Conservation (phyloP, 345 rosid genomes). For the Arabis hirsuta region DNA sequence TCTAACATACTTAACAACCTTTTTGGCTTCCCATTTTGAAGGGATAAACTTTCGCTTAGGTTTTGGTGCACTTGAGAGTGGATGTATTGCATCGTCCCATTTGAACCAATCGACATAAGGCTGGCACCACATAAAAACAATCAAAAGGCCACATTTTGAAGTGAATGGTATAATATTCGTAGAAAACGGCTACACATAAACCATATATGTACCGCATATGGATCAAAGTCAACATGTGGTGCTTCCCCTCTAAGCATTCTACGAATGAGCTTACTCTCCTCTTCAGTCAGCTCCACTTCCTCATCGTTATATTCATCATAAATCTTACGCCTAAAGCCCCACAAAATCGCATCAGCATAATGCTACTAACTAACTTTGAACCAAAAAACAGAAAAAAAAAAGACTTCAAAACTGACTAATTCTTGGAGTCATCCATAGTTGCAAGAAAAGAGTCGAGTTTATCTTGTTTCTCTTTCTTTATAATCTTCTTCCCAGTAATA, state of each 20-base stretch:
- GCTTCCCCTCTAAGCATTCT: slow-evolving; percentile 83
- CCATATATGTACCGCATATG: slow-evolving; percentile 64
- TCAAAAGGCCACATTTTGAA: slow-evolving; percentile 21
- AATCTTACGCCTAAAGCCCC: slow-evolving; percentile 68
- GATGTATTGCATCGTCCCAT: slow-evolving; percentile 83
- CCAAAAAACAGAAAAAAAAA: slow-evolving; percentile 8
- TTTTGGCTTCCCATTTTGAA: slow-evolving; percentile 90
- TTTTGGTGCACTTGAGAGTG: slow-evolving; percentile 94
- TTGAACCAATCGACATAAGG: slow-evolving; percentile 91
- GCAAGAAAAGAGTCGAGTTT: slow-evolving; percentile 88
- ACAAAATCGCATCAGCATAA: slow-evolving; percentile 24
- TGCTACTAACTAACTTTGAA: not conserved
- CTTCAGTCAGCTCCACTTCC: slow-evolving; percentile 76
- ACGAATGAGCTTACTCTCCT: slow-evolving; percentile 60
- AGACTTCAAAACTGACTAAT: slow-evolving; percentile 57
- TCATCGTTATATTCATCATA: slow-evolving; percentile 91
- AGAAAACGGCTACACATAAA: slow-evolving; percentile 21
- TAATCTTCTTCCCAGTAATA: slow-evolving; percentile 77
- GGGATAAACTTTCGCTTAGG: slow-evolving; percentile 92
- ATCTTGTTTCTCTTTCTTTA: slow-evolving; percentile 79
- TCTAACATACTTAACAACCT: slow-evolving; percentile 70
- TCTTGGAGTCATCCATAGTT: slow-evolving; percentile 75
- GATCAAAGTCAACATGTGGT: slow-evolving; percentile 91
- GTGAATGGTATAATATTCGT: not conserved
- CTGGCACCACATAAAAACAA: slow-evolving; percentile 51